Conservation (phyloP, 441 rosid genomes). For the Gossypium schwendimanii region DNA sequence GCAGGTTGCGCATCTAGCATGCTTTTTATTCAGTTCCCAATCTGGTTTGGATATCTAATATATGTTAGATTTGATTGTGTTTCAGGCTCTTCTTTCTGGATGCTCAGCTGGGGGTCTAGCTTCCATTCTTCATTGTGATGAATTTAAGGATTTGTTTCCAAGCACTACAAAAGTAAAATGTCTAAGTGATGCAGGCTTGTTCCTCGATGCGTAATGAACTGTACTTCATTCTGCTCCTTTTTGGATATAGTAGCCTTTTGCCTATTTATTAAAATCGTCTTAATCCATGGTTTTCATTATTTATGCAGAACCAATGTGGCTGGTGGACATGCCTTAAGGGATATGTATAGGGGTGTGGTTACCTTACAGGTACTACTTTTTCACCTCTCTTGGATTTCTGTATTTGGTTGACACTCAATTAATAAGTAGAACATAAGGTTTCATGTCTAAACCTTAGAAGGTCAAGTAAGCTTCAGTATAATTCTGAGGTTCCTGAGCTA, state of each 20-base stretch:
- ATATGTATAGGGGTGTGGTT: slow-evolving; percentile 33
- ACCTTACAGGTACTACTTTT: slow-evolving; percentile 29
- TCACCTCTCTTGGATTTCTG: background rate
- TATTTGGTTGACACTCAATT: slow-evolving; percentile 4
- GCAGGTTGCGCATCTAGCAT: slow-evolving; percentile 34
- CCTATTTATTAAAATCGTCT: background rate
- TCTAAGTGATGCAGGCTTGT: slow-evolving; percentile 40
- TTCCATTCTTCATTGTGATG: slow-evolving; percentile 41
- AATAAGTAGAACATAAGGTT: background rate
- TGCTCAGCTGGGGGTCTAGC: slow-evolving; percentile 54
- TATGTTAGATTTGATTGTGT: background rate
- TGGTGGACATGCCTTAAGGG: slow-evolving; percentile 32
- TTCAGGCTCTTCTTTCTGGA: slow-evolving; percentile 46
- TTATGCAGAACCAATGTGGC: slow-evolving; percentile 32
- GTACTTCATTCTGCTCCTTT: background rate
- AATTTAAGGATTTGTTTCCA: slow-evolving; percentile 30
- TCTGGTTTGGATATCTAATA: background rate
- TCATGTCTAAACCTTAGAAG: background rate
- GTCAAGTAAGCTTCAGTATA: background rate
- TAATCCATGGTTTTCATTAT: slow-evolving; percentile 7
- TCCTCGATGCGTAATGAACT: slow-evolving; percentile 38
- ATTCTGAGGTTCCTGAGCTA: slow-evolving; percentile 1
- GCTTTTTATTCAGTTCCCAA: background rate
- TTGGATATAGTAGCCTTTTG: background rate
- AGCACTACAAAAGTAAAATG: slow-evolving; percentile 35